phyloP scores from a whole-genome alignment of 2,329 filamentous ascomycete species.

The Thelonectria olida region DNA sequence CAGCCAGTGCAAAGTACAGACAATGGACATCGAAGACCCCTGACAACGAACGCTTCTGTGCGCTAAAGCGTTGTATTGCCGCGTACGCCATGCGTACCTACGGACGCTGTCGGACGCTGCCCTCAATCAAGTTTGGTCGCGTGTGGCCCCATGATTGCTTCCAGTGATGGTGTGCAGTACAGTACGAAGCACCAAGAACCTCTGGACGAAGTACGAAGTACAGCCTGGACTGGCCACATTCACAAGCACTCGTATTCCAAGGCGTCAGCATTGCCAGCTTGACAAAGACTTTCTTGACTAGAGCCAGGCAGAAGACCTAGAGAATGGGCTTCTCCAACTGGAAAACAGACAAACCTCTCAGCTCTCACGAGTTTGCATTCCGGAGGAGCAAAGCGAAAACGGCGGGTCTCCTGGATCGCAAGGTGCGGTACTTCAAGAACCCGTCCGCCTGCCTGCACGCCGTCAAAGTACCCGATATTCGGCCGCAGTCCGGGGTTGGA shows the following conservation, averaged over 20 bases:
- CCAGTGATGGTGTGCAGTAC: background rate
- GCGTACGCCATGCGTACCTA: constrained; percentile 9
- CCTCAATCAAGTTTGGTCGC: constrained; percentile 13
- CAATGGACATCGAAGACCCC: constrained; percentile 1
- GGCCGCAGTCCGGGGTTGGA: constrained; percentile 10
- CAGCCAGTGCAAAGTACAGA: background rate
- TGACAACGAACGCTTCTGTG: constrained; percentile 3
- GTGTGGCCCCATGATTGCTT: constrained; percentile 19
- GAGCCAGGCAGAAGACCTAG: constrained; percentile 1
- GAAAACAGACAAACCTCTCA: background rate
- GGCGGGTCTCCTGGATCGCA: background rate
- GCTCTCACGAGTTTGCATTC: constrained; percentile 2
- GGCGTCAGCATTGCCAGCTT: background rate
- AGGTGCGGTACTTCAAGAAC: background rate
- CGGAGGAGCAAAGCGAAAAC: background rate
- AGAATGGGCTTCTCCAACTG: background rate
- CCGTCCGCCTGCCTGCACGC: constrained; percentile 4
- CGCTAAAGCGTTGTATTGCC: constrained; percentile 1
- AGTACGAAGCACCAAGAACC: background rate
- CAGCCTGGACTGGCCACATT: background rate
- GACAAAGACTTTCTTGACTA: background rate
- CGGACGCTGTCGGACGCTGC: background rate
- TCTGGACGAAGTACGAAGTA: background rate
- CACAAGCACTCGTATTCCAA: constrained; percentile 8
- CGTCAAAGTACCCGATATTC: constrained; percentile 7